A percentile compares a stretch with the other conserved stretches of the same genome.
These are phyloP conservation scores for Leccinum disarticulatum DNA, from an alignment of 768 basidiomycete species.

Conservation along the genomic window DNA sequence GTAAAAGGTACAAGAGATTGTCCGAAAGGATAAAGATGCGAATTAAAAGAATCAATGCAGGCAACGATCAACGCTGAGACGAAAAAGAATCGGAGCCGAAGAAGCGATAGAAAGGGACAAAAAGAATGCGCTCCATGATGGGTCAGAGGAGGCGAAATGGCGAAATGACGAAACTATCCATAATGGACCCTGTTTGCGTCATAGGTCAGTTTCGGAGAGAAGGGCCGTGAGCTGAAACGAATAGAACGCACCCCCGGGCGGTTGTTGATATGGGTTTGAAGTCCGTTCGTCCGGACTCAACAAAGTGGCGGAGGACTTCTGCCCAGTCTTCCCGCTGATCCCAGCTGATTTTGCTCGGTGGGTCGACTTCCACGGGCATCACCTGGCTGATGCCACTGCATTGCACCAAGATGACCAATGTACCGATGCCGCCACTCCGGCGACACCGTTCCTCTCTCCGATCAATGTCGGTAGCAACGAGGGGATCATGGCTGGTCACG, in stretches of 20 bases:
- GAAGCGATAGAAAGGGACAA: slow-evolving; percentile 10
- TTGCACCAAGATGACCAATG: slow-evolving; percentile 72
- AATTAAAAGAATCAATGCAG: slow-evolving; percentile 17
- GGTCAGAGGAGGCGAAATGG: neutral
- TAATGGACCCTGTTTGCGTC: slow-evolving; percentile 39
- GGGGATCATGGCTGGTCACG: slow-evolving; percentile 63
- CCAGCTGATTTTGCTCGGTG: slow-evolving; percentile 75
- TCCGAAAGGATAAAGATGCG: slow-evolving; percentile 26
- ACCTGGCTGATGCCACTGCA: slow-evolving; percentile 77
- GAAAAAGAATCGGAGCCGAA: neutral
- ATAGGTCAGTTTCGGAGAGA: slow-evolving; percentile 9
- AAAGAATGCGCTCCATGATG: slow-evolving; percentile 8
- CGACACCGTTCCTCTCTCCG: slow-evolving; percentile 81
- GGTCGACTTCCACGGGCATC: slow-evolving; percentile 85
- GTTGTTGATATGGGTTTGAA: slow-evolving; percentile 85
- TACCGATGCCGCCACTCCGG: slow-evolving; percentile 72
- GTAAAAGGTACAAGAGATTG: slow-evolving; percentile 23
- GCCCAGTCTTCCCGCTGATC: slow-evolving; percentile 74
- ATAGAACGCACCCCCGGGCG: slow-evolving; percentile 59
- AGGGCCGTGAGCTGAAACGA: neutral
- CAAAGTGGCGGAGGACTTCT: slow-evolving; percentile 65
- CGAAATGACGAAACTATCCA: slow-evolving; percentile 31
- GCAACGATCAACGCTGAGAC: slow-evolving; percentile 33
- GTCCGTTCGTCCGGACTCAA: slow-evolving; percentile 69
- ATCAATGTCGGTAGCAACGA: slow-evolving; percentile 74